Percentiles rank a stretch among this genome's conserved stretches.
Conservation (phyloP, 2,329 filamentous ascomycete species). For the Cordyceps cicadae region DNA sequence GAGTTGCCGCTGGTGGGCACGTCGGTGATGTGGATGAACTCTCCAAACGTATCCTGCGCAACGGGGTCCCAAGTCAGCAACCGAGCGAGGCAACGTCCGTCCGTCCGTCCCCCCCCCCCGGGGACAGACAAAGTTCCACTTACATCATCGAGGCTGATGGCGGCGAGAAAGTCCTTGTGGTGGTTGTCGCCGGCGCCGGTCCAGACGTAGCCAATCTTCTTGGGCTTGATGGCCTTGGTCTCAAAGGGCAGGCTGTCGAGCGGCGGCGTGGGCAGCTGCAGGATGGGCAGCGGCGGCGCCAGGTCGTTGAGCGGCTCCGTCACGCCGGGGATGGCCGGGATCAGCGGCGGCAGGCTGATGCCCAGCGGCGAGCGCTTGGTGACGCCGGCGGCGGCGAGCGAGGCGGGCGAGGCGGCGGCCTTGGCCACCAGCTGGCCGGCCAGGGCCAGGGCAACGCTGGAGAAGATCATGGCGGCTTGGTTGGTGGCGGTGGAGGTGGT, state of each 20-base stretch:
- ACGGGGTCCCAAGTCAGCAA: slow-evolving; percentile 5
- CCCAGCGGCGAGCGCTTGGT: slow-evolving; percentile 21
- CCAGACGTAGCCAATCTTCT: slow-evolving; percentile 61
- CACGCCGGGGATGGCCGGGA: slow-evolving; percentile 50
- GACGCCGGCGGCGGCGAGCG: not conserved
- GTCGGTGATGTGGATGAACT: slow-evolving; percentile 48
- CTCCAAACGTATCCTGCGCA: slow-evolving; percentile 48
- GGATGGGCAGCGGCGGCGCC: slow-evolving; percentile 46
- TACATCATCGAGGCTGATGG: slow-evolving; percentile 50
- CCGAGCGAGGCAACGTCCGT: not conserved
- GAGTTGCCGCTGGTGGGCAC: slow-evolving; percentile 51
- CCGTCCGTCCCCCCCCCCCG: too few relatives aligned
- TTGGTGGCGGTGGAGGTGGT: too few relatives aligned
- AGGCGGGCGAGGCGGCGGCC: not conserved
- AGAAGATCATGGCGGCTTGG: slow-evolving; percentile 9
- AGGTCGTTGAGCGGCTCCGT: slow-evolving; percentile 45
- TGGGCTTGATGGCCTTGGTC: slow-evolving; percentile 48
- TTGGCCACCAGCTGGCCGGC: slow-evolving; percentile 9
- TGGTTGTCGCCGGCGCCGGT: slow-evolving; percentile 51
- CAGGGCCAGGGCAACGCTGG: not conserved
- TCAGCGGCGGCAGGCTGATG: slow-evolving; percentile 43
- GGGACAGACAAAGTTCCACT: too few relatives aligned
- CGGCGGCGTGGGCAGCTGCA: slow-evolving; percentile 52
- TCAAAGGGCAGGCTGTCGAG: slow-evolving; percentile 45
- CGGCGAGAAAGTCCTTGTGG: slow-evolving; percentile 51